Percentiles rank a stretch among this genome's conserved stretches.
Conservation (phyloP, 139 green algal genomes). For the Ettlia oleoabundans region DNA sequence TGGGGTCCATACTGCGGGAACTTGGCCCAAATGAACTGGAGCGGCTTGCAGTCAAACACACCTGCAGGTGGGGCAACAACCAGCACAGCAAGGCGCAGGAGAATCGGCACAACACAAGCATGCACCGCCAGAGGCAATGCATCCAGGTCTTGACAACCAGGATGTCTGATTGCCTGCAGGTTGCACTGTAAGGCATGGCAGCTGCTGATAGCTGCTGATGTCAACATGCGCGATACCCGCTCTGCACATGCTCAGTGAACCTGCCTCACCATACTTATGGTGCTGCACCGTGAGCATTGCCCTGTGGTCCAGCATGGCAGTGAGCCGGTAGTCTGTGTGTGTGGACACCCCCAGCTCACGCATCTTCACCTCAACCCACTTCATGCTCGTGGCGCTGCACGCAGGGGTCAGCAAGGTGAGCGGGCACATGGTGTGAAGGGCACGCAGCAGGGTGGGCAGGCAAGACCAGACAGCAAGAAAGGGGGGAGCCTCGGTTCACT, state of each 20-base stretch:
- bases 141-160: too few relatives aligned
- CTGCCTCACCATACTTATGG: constrained; percentile 53
- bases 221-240: too few relatives aligned
- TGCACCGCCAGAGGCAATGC: too few relatives aligned
- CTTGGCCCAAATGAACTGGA: constrained; percentile 84
- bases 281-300: constrained; percentile 90
- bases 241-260: neutral
- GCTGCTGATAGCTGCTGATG: too few relatives aligned
- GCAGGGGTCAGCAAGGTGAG: too few relatives aligned
- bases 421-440: neutral
- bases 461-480: too few relatives aligned
- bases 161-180: too few relatives aligned
- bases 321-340: constrained; percentile 83
- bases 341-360: constrained; percentile 88
- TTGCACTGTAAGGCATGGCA: too few relatives aligned
- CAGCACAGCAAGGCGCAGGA: neutral
- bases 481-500: too few relatives aligned
- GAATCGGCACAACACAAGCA: too few relatives aligned
- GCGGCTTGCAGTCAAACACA: constrained; percentile 97
- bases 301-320: constrained; percentile 79
- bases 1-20: constrained; percentile 62
- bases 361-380: constrained; percentile 85
- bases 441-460: neutral
- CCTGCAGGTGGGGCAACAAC: constrained; percentile 51
- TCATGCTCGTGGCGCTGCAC: constrained; percentile 73